phyloP scores from a whole-genome alignment of 345 rosid genomes.

The Physaria fendleri region DNA sequence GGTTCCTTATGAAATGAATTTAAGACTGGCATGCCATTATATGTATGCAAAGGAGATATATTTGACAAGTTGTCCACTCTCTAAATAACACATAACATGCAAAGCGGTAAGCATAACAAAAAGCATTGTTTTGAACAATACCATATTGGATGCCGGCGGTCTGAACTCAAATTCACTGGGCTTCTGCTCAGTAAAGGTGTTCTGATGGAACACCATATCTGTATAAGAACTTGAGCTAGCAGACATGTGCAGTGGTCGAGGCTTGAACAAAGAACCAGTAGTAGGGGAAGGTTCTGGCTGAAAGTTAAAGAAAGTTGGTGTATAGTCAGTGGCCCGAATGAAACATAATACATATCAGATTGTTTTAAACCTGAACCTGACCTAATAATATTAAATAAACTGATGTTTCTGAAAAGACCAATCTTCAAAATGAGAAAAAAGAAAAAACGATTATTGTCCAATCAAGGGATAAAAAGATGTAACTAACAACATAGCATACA shows the following conservation, averaged over 20 bases:
- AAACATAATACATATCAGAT: neutral
- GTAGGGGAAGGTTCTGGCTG: constrained; percentile 98
- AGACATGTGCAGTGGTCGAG: constrained; percentile 27
- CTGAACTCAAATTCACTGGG: constrained; percentile 68
- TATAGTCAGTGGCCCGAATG: constrained; percentile 6
- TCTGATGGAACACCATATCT: constrained; percentile 35
- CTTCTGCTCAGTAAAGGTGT: constrained; percentile 39
- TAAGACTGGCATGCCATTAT: neutral
- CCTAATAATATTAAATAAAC: neutral
- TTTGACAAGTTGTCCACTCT: neutral
- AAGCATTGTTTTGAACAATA: constrained; percentile 31
- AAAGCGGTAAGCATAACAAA: neutral
- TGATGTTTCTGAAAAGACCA: constrained; percentile 1
- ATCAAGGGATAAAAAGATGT: neutral
- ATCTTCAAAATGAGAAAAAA: neutral
- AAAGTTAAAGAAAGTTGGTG: constrained; percentile 23
- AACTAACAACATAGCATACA: neutral
- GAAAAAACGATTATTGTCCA: neutral
- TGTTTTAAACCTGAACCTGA: neutral
- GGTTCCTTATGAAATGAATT: neutral
- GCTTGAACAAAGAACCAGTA: constrained; percentile 74
- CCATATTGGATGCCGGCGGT: constrained; percentile 66
- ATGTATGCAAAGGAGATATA: neutral
- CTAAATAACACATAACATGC: neutral
- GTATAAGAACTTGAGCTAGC: constrained; percentile 35